A percentile compares a stretch with the other conserved stretches of the same genome.
phyloP scores from a whole-genome alignment of 495 filamentous ascomycete genomes.

The Saxophila tyrrhenica region DNA sequence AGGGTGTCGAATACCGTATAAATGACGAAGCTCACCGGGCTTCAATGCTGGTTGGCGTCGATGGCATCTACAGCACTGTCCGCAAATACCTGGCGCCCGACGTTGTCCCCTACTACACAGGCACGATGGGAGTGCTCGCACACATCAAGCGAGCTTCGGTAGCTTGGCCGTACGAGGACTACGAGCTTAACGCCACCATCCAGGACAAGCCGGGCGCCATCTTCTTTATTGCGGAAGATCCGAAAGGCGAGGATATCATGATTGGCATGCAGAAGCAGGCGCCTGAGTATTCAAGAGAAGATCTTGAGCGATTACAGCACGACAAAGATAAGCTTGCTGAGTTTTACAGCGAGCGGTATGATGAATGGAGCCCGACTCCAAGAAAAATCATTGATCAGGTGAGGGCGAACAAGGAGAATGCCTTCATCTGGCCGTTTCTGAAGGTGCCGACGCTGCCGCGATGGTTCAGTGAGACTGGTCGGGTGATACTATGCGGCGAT shows the following conservation, averaged over 20 bases:
- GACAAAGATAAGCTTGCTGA: neutral
- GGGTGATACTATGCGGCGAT: conserved; percentile 3
- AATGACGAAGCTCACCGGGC: neutral
- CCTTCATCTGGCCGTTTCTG: conserved; percentile 4
- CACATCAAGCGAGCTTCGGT: conserved; percentile 4
- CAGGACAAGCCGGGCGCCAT: conserved; percentile 6
- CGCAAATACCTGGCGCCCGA: neutral
- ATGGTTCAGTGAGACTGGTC: conserved; percentile 1
- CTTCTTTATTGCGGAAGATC: conserved; percentile 1
- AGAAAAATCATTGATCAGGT: conserved; percentile 1
- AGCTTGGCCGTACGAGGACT: conserved; percentile 6
- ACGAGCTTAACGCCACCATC: conserved; percentile 4
- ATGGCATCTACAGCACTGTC: conserved; percentile 7
- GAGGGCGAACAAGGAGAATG: neutral
- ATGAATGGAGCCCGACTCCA: neutral
- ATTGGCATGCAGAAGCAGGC: conserved; percentile 3
- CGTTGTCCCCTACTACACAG: conserved; percentile 1
- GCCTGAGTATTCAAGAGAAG: conserved; percentile 1
- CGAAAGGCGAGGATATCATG: conserved; percentile 3
- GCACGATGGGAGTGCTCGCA: neutral
- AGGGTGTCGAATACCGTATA: neutral
- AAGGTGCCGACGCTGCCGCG: neutral
- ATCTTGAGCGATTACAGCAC: neutral
- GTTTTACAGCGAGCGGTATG: conserved; percentile 1
- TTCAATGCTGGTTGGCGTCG: conserved; percentile 1